Conservation (phyloP, 2,329 filamentous ascomycete genomes). For the Colletotrichum cuscutae region DNA sequence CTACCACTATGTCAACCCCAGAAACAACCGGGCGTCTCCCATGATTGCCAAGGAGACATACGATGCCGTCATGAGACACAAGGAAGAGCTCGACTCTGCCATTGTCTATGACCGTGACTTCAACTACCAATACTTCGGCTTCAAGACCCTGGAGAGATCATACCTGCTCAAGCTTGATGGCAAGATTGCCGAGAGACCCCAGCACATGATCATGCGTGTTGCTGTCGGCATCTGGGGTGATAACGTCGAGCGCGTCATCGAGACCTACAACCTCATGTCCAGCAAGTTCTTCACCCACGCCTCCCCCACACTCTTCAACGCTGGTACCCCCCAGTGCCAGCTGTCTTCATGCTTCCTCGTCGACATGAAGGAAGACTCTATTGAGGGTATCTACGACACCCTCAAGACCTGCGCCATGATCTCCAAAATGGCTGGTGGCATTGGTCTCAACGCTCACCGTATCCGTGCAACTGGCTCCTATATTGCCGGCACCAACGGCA, state of each 20-base stretch:
- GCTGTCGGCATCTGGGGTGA: conserved; percentile 96
- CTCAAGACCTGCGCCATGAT: conserved; percentile 99
- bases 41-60: conserved; percentile 96
- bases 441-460: conserved; percentile 94
- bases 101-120: conserved; percentile 99
- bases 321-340: conserved; percentile 93
- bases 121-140: conserved; percentile 99
- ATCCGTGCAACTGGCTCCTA: conserved; percentile 98
- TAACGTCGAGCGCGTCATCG: conserved; percentile 91
- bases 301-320: conserved; percentile 97
- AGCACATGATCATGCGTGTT: conserved; percentile 99
- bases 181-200: conserved; percentile 95
- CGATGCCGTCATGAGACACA: conserved; percentile 93
- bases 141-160: conserved; percentile 98
- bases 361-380: conserved; percentile 99
- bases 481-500: conserved; percentile 97
- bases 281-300: conserved; percentile 99
- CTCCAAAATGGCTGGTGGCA: conserved; percentile 98
- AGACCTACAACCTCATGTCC: conserved; percentile 99
- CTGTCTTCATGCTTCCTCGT: conserved; percentile 98
- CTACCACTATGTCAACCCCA: conserved; percentile 96
- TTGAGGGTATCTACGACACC: conserved; percentile 99
- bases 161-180: conserved; percentile 96
- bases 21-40: conserved; percentile 82
- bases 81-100: conserved; percentile 96